These are phyloP conservation scores for Monosiga brevicollis DNA, from an alignment of 78 protist species.

Conservation along the genomic window DNA sequence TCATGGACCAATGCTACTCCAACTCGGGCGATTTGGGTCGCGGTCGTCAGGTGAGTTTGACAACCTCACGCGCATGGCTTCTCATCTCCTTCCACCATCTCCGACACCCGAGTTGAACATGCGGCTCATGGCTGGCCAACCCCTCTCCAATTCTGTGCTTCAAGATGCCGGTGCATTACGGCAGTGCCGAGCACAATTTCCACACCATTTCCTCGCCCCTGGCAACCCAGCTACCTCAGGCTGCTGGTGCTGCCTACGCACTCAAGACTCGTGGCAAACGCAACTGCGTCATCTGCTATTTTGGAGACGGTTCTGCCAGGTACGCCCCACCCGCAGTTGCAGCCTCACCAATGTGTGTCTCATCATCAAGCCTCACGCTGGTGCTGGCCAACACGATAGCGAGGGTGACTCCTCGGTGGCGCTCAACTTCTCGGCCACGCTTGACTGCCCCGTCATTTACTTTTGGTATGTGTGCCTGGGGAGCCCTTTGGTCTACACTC, in stretches of 20 bases:
- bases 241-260: constrained; percentile 86
- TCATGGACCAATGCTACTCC: constrained; percentile 74
- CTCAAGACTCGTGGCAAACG: constrained; percentile 48
- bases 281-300: constrained; percentile 65
- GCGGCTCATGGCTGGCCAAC: too few species aligned
- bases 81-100: too few species aligned
- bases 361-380: too few species aligned
- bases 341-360: too few species aligned
- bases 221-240: constrained; percentile 84
- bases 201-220: constrained; percentile 88
- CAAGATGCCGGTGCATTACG: constrained; percentile 96
- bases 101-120: too few species aligned
- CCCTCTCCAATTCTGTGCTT: too few species aligned
- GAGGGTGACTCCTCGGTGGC: constrained; percentile 96
- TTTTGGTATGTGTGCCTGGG: constrained; percentile 55
- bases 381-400: too few species aligned
- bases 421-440: constrained; percentile 86
- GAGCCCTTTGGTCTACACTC: too few species aligned
- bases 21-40: constrained; percentile 66
- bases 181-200: constrained; percentile 69
- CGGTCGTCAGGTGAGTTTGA: too few species aligned
- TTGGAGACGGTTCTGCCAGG: constrained; percentile 96
- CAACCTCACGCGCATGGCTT: too few species aligned
- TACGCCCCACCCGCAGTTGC: too few species aligned
- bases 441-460: constrained; percentile 69